Conservation (phyloP, 1,284 basidiomycete genomes). For the Leccinum pachyderme region DNA sequence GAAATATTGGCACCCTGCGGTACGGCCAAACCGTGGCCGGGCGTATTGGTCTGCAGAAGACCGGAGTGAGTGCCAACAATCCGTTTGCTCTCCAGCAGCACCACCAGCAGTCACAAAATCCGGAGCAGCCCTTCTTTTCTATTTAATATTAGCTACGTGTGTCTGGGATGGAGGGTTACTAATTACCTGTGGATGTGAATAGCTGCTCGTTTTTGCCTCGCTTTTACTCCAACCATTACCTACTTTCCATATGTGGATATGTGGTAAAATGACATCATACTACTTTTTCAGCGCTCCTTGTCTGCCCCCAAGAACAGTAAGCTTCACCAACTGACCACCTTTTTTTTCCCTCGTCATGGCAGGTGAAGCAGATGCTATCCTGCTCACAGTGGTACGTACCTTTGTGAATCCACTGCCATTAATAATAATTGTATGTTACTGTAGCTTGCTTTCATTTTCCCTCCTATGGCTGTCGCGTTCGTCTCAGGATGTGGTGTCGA, state of each 20-base stretch:
- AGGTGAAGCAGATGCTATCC: slow-evolving; percentile 18
- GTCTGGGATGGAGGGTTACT: not conserved
- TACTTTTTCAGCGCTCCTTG: not conserved
- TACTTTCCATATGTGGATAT: slow-evolving; percentile 19
- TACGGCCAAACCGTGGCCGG: slow-evolving; percentile 70
- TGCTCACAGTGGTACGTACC: slow-evolving; percentile 23
- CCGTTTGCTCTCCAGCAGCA: slow-evolving; percentile 66
- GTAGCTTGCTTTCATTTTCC: slow-evolving; percentile 70
- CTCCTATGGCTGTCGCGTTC: slow-evolving; percentile 58
- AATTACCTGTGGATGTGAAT: slow-evolving; percentile 15
- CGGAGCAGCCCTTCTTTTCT: slow-evolving; percentile 84
- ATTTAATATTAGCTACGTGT: slow-evolving; percentile 40
- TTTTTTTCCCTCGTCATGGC: slow-evolving; percentile 16
- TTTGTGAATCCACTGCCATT: not conserved
- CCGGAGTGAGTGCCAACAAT: slow-evolving; percentile 60
- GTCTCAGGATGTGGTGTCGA: slow-evolving; percentile 67
- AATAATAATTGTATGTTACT: not conserved
- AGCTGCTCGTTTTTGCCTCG: slow-evolving; percentile 13
- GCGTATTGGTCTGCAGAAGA: slow-evolving; percentile 55
- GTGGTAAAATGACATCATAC: slow-evolving; percentile 26
- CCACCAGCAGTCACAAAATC: slow-evolving; percentile 49
- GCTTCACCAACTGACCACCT: not conserved
- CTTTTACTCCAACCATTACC: slow-evolving; percentile 10
- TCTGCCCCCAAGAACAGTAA: not conserved
- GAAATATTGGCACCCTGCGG: slow-evolving; percentile 80